Evolutionary conservation across 2,329 filamentous ascomycete genomes (phyloP), one percentile per base, ranked within the genome.

Genomic region (Phaeosphaeriaceae sp.): DNA sequence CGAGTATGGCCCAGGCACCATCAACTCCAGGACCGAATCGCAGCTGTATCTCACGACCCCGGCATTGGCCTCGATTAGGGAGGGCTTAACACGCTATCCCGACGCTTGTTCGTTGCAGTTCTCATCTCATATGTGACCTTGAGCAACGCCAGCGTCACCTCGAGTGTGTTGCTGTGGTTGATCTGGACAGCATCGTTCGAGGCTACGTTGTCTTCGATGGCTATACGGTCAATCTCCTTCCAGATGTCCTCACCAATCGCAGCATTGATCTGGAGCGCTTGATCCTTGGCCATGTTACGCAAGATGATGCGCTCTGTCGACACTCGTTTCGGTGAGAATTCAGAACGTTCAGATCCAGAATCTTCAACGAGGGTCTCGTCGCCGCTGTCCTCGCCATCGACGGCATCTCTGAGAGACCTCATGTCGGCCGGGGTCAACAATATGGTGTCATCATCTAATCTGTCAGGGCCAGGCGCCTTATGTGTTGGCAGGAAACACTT

Each of bases 401-500:
- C 54, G 31, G 50, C 47, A 20, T 36, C 47, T 25, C 33, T 49
- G 42, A 52, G 50, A 46, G 49, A 51, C 45, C 44, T 25, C 25
- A 58, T 46, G 44, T 61, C 61, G 27, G 56, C 61, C n/a, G 52
- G 49, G 44, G 53, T 64, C 13, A 71, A 27, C 17, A 62, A 62
- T 46, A 66, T 60, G 33, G 76, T 71, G 58, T 73, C 69, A 73
- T 83, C 78, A n/a, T 79, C 72, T 45, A 82, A 80, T 52, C 79
- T 13, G 82, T 82, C 40, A 82, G 82, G 33, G 81, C 81, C 4
- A 82, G 83, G 36, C 31, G 40, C 15, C 22, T 36, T 21, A 24
- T 24, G 21, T 31, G 45, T 33, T 25, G 45, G 50, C 33, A 24
- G 42, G 36, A 25, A 17, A n/a, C 5, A 50, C 60, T 60, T 44